These are phyloP conservation scores for Pterulicium gracile DNA, from an alignment of 1,284 basidiomycete genomes.

Conservation along the genomic window DNA sequence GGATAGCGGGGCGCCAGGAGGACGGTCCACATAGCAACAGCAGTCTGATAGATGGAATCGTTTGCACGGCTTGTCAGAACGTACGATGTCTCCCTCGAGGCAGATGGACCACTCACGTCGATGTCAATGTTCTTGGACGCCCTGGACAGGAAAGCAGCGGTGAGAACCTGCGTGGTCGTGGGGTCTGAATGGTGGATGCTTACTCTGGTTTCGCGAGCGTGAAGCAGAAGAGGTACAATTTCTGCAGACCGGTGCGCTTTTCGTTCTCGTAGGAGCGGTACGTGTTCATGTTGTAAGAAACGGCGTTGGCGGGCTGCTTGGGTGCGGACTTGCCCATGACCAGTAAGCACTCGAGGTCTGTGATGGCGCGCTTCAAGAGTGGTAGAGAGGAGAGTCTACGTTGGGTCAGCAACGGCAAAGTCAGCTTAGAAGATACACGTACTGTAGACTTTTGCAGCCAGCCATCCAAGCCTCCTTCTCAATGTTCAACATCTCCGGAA, in stretches of 20 bases:
- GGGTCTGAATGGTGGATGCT: conserved; percentile 20
- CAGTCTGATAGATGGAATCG: conserved; percentile 50
- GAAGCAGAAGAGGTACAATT: conserved; percentile 63
- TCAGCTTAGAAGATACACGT: conserved; percentile 20
- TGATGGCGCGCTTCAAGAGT: conserved; percentile 36
- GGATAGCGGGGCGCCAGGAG: conserved; percentile 53
- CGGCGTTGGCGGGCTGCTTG: conserved; percentile 21
- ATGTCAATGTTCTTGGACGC: conserved; percentile 67
- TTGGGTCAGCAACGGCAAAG: conserved; percentile 1
- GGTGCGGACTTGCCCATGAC: conserved; percentile 33
- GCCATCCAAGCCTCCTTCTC: conserved; percentile 55
- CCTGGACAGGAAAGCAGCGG: conserved; percentile 22
- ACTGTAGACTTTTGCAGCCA: conserved; percentile 49
- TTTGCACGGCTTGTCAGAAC: conserved; percentile 10
- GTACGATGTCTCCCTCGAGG: conserved; percentile 3
- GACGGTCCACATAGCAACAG: conserved; percentile 64
- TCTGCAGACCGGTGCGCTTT: conserved; percentile 40
- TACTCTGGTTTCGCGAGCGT: conserved; percentile 54
- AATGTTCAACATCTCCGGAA: conserved; percentile 54
- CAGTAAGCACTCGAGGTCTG: conserved; percentile 53
- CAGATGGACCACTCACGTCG: conserved; percentile 37
- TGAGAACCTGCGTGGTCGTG: neutral
- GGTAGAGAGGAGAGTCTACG: conserved; percentile 47
- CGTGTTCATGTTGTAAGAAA: conserved; percentile 43
- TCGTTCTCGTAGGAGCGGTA: conserved; percentile 42